A percentile compares a stretch with the other conserved stretches of the same genome.
phyloP scores from a whole-genome alignment of 2,329 filamentous ascomycete species.

The Tolypocladium endophyticum region DNA sequence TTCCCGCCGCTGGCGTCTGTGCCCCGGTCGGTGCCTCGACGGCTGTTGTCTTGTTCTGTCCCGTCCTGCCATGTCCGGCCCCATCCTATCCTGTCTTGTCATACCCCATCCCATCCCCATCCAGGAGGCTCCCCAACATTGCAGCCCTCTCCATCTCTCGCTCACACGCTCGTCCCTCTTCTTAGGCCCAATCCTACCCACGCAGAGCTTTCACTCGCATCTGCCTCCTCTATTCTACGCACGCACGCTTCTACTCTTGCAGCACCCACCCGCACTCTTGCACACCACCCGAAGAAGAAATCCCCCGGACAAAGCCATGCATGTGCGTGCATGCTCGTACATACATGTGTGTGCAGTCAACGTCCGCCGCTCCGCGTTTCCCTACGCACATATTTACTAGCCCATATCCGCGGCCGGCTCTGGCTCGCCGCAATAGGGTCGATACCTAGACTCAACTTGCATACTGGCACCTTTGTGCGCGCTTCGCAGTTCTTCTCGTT shows the following conservation, averaged over 20 bases:
- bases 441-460: not conserved
- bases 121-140: not conserved
- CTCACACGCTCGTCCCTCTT: not conserved
- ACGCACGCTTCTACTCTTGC: not conserved
- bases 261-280: not conserved
- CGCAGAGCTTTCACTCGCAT: not conserved
- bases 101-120: not conserved
- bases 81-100: slow-evolving; percentile 1
- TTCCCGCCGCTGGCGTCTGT: not conserved
- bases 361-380: slow-evolving; percentile 1
- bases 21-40: not conserved
- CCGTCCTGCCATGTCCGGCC: not conserved
- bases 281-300: not conserved
- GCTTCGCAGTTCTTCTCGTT: not conserved
- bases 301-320: slow-evolving; percentile 1
- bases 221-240: not conserved
- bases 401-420: slow-evolving; percentile 1
- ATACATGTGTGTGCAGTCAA: slow-evolving; percentile 2
- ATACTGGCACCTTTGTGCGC: not conserved
- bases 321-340: slow-evolving; percentile 2
- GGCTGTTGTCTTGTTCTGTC: not conserved
- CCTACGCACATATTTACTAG: slow-evolving; percentile 1
- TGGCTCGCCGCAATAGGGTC: not conserved
- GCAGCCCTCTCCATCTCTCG: not conserved
- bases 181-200: slow-evolving; percentile 9